These are phyloP conservation scores for Ceratobasidium theobromae DNA, from an alignment of 1,284 basidiomycete species.

Conservation along the genomic window DNA sequence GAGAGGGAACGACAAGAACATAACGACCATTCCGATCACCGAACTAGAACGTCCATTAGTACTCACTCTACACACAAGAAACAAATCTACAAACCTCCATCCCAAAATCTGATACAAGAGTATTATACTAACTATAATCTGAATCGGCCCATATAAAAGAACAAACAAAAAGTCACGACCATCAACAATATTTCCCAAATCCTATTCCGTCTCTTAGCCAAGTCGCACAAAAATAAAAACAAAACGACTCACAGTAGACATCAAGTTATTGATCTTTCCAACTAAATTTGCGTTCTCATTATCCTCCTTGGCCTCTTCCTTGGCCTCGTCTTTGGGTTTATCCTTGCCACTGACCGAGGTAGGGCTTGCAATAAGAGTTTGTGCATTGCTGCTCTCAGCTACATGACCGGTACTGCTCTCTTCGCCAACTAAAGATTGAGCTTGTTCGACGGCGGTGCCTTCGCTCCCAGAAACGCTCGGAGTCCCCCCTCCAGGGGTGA, in stretches of 20 bases:
- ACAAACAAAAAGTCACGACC: conserved; percentile 33
- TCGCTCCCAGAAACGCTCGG: not conserved
- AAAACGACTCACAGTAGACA: conserved; percentile 28
- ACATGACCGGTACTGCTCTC: not conserved
- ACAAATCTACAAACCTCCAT: conserved; percentile 25
- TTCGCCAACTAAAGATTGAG: not conserved
- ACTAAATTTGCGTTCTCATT: conserved; percentile 7
- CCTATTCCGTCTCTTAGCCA: too few species aligned
- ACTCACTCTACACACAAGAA: not conserved
- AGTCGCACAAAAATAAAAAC: not conserved
- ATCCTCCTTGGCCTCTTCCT: not conserved
- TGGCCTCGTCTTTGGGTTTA: not conserved
- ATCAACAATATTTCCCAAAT: not conserved
- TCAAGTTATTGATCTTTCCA: conserved; percentile 34
- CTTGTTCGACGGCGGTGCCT: not conserved
- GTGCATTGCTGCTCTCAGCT: not conserved
- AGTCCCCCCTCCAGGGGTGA: not conserved
- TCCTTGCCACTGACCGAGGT: not conserved
- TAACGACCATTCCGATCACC: conserved; percentile 29
- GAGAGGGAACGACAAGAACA: conserved; percentile 25
- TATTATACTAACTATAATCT: conserved; percentile 14
- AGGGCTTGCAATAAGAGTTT: conserved; percentile 20
- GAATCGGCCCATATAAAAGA: conserved; percentile 25
- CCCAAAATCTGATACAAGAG: conserved; percentile 34
- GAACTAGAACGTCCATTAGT: conserved; percentile 6